Evolutionary conservation across 495 filamentous ascomycete genomes (phyloP).

Genomic region (Evernia prunastri): DNA sequence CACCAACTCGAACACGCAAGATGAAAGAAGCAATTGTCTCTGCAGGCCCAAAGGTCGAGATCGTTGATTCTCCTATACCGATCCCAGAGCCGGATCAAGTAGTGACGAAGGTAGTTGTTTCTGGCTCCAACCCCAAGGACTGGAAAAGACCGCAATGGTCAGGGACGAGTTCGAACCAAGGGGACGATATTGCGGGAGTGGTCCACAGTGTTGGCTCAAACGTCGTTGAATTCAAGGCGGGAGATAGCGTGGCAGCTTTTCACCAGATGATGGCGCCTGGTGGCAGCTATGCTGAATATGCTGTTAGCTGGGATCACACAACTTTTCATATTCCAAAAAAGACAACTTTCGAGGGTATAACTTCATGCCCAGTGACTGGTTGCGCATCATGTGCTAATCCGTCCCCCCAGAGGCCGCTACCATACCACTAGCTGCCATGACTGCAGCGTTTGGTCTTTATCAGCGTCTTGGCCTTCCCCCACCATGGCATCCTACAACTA

Average conservation of each 20-base stretch:
- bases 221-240: constrained; percentile 55
- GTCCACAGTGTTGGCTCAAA: constrained; percentile 55
- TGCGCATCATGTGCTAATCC: constrained; percentile 1
- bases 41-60: constrained; percentile 48
- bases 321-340: constrained; percentile 63
- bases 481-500: constrained; percentile 50
- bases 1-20: constrained; percentile 2
- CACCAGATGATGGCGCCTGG: constrained; percentile 51
- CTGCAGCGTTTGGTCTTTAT: constrained; percentile 60
- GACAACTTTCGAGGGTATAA: constrained; percentile 58
- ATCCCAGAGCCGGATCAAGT: constrained; percentile 54
- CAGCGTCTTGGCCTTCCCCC: constrained; percentile 52
- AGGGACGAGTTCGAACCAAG: constrained; percentile 42
- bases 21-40: constrained; percentile 66
- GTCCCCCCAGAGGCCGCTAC: constrained; percentile 54
- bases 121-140: constrained; percentile 74
- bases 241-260: constrained; percentile 67
- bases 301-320: constrained; percentile 54
- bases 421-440: constrained; percentile 69
- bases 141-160: constrained; percentile 48
- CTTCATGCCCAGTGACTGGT: neutral
- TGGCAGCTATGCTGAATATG: constrained; percentile 68
- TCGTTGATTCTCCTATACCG: constrained; percentile 60
- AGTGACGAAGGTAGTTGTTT: constrained; percentile 62
- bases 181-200: constrained; percentile 68